Percentiles rank a stretch among this genome's conserved stretches.
Evolutionary conservation across 2,329 filamentous ascomycete genomes (phyloP).

Genomic region (Aspergillus fijiensis): DNA sequence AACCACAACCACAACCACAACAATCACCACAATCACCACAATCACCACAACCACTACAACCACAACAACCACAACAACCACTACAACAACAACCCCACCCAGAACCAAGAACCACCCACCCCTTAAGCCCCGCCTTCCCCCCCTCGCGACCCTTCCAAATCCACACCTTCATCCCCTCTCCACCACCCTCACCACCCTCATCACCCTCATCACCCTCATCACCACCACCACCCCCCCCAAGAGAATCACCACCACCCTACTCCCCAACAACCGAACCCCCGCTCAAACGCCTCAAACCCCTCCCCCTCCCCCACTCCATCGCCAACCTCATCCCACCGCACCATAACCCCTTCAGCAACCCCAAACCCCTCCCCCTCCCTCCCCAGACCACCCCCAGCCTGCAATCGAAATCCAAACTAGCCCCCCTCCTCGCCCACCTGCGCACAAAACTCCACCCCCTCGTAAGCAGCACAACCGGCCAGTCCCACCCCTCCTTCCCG

Average conservation of each 20-base stretch:
- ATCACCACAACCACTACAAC: neutral
- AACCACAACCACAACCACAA: neutral
- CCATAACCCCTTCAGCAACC: too few relatives aligned
- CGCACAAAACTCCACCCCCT: constrained; percentile 35
- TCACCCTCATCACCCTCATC: constrained; percentile 1
- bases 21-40: neutral
- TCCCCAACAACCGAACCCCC: constrained; percentile 28
- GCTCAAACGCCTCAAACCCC: constrained; percentile 32
- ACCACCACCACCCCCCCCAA: neutral
- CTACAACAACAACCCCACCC: neutral
- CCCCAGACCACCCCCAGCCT: constrained; percentile 2
- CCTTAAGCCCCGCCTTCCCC: neutral
- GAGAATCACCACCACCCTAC: neutral
- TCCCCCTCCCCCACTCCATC: constrained; percentile 1
- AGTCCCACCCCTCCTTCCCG: constrained; percentile 41
- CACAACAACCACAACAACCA: neutral
- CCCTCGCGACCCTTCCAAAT: neutral
- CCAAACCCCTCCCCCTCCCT: too few relatives aligned
- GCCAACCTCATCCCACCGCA: constrained; percentile 37
- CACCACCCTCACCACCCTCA: neutral
- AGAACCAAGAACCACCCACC: too few relatives aligned
- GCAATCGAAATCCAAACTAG: neutral
- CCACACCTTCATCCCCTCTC: neutral
- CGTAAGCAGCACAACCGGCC: constrained; percentile 37
- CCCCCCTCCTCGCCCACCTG: constrained; percentile 27